Evolutionary conservation across 2,329 filamentous ascomycete genomes (phyloP), one percentile per base, ranked within the genome.

Genomic region (Leptographium flavum): DNA sequence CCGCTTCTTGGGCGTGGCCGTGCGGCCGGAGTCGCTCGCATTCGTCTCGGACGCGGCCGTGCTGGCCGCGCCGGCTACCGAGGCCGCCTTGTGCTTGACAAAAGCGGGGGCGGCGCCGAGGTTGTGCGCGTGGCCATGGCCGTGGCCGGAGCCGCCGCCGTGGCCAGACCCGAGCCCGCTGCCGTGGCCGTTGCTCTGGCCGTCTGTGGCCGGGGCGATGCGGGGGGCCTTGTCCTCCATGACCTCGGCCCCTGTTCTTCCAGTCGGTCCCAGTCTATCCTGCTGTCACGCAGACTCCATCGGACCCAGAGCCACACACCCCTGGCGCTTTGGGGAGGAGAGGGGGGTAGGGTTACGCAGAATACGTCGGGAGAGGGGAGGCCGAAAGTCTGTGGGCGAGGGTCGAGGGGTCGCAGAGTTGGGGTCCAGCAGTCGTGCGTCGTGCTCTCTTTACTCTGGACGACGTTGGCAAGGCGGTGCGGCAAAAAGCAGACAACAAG

Each of bases 1-100:
- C 66, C 84, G 75, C 72, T 87, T 88, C 69, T 86, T 88, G 41
- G 81, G 79, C 60, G 77, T 83, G 63, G 74, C 71, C 53, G 65
- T 31, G 27, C 39, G 27, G 10, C 17, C 19, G 11, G 28, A 14
- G 2, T 41, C 39, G 28, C 39, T 54, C 49, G 55, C 50, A 50
- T 61, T 58, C 33, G 60, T 43, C 51, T 49, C 43, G 56, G 48
- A n/a, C 56, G 51, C 52, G 55, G 53, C 22, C 49, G 37, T 47
- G 19, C 27, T 30, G 27, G 49, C 35, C 47, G 45, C 21, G 43
- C 33, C 28, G 21, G 13, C 17, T 37, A 19, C 11, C 15, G 19
- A 3, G 35, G 15, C 23, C 30, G 28, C 4, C 27, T 19, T 36
- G 33, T 36, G 33, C 33, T 36, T 36, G 33, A 10, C 33, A 19